Base-by-base conservation (phyloP, 2,329 filamentous ascomycete species). In the Penicillium sp. region DNA sequence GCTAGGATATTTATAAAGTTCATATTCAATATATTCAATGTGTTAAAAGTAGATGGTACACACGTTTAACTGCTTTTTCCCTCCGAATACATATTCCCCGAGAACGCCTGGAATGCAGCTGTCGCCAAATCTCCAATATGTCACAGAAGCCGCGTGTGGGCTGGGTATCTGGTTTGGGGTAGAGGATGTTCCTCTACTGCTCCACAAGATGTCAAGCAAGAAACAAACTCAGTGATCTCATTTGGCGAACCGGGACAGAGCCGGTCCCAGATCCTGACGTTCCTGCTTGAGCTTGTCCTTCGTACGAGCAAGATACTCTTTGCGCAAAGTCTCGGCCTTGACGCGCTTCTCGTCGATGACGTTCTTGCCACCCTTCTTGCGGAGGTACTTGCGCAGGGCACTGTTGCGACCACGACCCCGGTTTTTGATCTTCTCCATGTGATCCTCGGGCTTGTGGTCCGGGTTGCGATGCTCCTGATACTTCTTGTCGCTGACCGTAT, bases 341-440 rank as follows among this genome's bases (percentile, higher is more conserved):
- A 96, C 76, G 70, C 89, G 87, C 83, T 93, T 92, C 81, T 97
- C 94, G 79, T 99, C 94, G 72, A 99, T 92, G 56, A 99, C 85
- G 73, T 97, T 97, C 82, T 89, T 90, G 69, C 88, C 88, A 44
- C 90, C 87, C 78, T 94, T 92, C 85, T 97, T 97, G 63, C 94
- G 81, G 69, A 97, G 76, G 72, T 95, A 92, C 73, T 92, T 92
- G 70, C 91, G 87, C 61, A 97, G 77, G 56, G 89, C 89, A 65
- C 89, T 92, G 71, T 96, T 99, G 81, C 92, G 91, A 53, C 94
- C 94, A 56, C 93, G 81, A 18, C 90, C 91, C 53, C 88, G 83
- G 72, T 97, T 94, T 67, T 85, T 86, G 65, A 87, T 67, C 65
- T 82, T 81, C 60, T 81, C 81, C 48, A 87, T 77, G 29, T 78